phyloP scores from a whole-genome alignment of 257 asterid species.

The Fraxinus anomala region DNA sequence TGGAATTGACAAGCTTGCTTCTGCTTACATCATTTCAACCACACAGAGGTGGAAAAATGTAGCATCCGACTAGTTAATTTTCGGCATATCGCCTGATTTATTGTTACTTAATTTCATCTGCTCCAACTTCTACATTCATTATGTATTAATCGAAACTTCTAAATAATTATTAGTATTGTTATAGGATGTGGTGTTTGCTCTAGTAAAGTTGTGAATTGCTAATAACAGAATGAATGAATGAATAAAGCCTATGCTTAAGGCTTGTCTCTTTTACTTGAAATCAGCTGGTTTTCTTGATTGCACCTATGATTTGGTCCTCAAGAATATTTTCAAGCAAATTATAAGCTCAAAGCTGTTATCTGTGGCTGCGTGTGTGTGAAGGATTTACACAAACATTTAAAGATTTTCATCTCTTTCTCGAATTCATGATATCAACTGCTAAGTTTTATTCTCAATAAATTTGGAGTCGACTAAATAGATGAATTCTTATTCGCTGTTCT shows the following conservation, averaged over 20 bases:
- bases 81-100: neutral
- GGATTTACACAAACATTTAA: too few species aligned
- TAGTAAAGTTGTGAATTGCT: constrained; percentile 25
- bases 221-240: constrained; percentile 36
- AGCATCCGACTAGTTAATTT: constrained; percentile 28
- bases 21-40: constrained; percentile 50
- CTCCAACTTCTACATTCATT: constrained; percentile 7
- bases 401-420: neutral
- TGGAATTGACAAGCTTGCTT: constrained; percentile 62
- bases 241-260: constrained; percentile 27
- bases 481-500: too few species aligned
- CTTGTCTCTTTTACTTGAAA: constrained; percentile 8
- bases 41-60: constrained; percentile 58
- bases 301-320: neutral
- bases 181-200: neutral
- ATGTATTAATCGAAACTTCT: constrained; percentile 25
- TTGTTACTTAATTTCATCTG: neutral
- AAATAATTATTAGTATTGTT: constrained; percentile 2
- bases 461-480: neutral
- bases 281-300: neutral
- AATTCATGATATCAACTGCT: neutral
- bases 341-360: neutral
- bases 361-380: too few species aligned
- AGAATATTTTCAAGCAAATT: neutral
- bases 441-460: too few species aligned